Evolutionary conservation across 2,329 filamentous ascomycete species (phyloP).

Genomic region (Cladophialophora exuberans): DNA sequence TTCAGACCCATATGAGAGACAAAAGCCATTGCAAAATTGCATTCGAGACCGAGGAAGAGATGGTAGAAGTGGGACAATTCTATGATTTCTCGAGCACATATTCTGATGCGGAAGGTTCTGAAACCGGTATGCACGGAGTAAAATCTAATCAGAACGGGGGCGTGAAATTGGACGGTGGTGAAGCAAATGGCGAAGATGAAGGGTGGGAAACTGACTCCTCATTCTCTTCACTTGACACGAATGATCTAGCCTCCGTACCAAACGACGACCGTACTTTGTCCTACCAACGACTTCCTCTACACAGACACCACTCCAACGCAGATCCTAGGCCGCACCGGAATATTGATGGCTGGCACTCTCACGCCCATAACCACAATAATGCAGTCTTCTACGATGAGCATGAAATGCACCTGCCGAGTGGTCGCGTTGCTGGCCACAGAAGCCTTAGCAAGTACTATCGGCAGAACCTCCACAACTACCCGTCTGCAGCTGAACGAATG

Average conservation of each 20-base stretch:
- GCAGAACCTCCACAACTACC: slow-evolving; percentile 87
- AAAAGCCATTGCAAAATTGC: slow-evolving; percentile 97
- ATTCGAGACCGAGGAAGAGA: slow-evolving; percentile 83
- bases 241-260: slow-evolving; percentile 78
- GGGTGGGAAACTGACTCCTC: slow-evolving; percentile 96
- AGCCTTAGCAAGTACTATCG: slow-evolving; percentile 86
- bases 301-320: slow-evolving; percentile 73
- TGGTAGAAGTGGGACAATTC: slow-evolving; percentile 91
- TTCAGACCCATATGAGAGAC: slow-evolving; percentile 97
- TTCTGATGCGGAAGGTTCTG: slow-evolving; percentile 71
- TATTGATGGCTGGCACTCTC: slow-evolving; percentile 78
- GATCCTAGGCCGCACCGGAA: slow-evolving; percentile 74
- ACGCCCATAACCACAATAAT: slow-evolving; percentile 73
- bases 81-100: slow-evolving; percentile 98
- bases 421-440: slow-evolving; percentile 85
- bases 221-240: slow-evolving; percentile 81
- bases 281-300: slow-evolving; percentile 71
- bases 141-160: slow-evolving; percentile 58
- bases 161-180: slow-evolving; percentile 57
- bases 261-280: slow-evolving; percentile 72
- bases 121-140: slow-evolving; percentile 56
- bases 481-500: slow-evolving; percentile 74
- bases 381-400: slow-evolving; percentile 90
- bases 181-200: slow-evolving; percentile 64
- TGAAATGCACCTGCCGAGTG: slow-evolving; percentile 89